These are phyloP conservation scores for Paecilomyces sp. DNA, from an alignment of 2,329 filamentous ascomycete species.

Conservation along the genomic window DNA sequence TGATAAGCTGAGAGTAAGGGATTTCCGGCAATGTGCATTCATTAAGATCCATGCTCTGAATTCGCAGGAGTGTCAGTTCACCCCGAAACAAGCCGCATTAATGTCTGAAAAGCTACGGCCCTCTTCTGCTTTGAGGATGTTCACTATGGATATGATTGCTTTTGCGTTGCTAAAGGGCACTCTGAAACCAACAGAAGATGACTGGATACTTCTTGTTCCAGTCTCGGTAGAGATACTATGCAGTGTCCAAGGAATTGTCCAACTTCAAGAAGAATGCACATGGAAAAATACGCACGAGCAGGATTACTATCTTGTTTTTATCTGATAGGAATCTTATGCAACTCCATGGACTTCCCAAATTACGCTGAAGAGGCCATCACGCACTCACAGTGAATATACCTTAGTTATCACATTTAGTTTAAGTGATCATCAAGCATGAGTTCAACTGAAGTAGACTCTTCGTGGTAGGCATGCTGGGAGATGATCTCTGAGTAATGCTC, in stretches of 20 bases:
- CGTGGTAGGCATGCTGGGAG: too few species aligned
- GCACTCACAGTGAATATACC: too few species aligned
- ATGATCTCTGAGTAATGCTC: too few species aligned
- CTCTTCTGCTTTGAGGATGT: slow-evolving; percentile 2
- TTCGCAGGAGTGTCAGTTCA: background rate
- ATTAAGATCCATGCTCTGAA: slow-evolving; percentile 3
- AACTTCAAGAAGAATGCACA: background rate
- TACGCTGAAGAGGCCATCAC: too few species aligned
- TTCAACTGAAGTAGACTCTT: too few species aligned
- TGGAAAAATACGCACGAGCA: background rate
- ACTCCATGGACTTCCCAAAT: too few species aligned
- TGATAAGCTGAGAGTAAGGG: slow-evolving; percentile 1
- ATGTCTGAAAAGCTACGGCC: slow-evolving; percentile 2
- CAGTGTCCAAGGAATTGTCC: background rate
- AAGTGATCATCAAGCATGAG: too few species aligned
- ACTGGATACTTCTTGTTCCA: slow-evolving; percentile 1
- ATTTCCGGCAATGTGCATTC: slow-evolving; percentile 1
- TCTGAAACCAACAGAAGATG: background rate
- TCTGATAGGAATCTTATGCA: too few species aligned
- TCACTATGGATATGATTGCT: slow-evolving; percentile 7
- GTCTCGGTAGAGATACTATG: slow-evolving; percentile 4
- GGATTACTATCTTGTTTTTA: background rate
- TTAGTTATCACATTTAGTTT: too few species aligned
- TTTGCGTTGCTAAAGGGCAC: slow-evolving; percentile 1
- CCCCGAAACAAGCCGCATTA: slow-evolving; percentile 3